Evolutionary conservation across 202 grass and related monocot species (phyloP), one percentile per base, ranked within the genome.

Genomic region (Sporobolus alterniflorus): DNA sequence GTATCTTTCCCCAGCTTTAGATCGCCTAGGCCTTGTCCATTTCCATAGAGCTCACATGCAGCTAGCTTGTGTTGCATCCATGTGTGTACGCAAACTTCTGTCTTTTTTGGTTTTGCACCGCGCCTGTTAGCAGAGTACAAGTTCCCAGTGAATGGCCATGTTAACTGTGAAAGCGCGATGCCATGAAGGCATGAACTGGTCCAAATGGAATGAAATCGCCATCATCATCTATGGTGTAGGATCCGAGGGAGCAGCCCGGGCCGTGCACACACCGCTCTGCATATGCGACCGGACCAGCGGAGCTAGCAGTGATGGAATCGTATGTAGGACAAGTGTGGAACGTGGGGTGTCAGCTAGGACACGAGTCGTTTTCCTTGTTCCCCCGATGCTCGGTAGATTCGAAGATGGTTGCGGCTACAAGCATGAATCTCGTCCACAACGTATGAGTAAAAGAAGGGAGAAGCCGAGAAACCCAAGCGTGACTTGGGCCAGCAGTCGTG

Each of bases 11-110:
- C 15, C 13, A 70, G 15, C 20, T 40, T 69, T 60, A 48, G 61
- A 26, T 21, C 14, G 5, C 26, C 43, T 21, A 48, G 4, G 41
- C 1, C 41, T 40, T 17, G 55, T 61, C 13, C 31, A 24, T 51
- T 48, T 83, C 48, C 57, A 20, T 77, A 77, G 24, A n/a, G 51
- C 43, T 75, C 81, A 77, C 71, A 84, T 77, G 63, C 82, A 34
- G 9, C 59, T 0, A 32, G 7, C 39, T 32, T 62, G n/a, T n/a
- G n/a, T 64, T 51, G 49, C 64, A 29, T 72, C 67, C 29, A 80
- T 71, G 49, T 51, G 18, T 10, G 49, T n/a, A 12, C 30, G 4
- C 41, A 14, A 21, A 12, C 13, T 7, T 30, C 31, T 44, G 1
- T 0, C 51, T 17, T 68, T 78, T 26, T 34, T 0, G 26, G 48